phyloP scores from a whole-genome alignment of 805 yeast species.

The Wickerhamiella sergipiensis region DNA sequence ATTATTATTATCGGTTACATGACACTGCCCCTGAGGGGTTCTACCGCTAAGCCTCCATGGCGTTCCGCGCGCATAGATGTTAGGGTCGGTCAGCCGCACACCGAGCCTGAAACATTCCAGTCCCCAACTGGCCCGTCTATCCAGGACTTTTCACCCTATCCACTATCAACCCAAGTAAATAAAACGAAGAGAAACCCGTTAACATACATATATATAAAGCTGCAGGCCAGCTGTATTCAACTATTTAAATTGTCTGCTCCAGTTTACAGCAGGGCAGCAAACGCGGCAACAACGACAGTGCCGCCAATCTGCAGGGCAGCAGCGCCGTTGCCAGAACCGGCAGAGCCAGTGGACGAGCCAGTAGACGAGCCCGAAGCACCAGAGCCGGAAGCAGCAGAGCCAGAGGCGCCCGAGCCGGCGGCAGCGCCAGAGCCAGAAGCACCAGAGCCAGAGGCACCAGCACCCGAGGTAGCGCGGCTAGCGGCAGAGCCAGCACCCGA shows the following conservation, averaged over 20 bases:
- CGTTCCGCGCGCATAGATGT: not conserved
- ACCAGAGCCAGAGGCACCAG: conserved; percentile 3
- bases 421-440: not conserved
- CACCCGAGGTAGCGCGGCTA: too few species aligned
- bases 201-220: not conserved
- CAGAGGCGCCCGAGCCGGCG: not conserved
- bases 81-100: not conserved
- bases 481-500: not conserved
- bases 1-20: not conserved
- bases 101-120: not conserved
- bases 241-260: too few species aligned
- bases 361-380: not conserved
- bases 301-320: conserved; percentile 5
- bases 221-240: not conserved
- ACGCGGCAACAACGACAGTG: conserved; percentile 10
- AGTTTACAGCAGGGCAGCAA: conserved; percentile 11
- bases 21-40: too few species aligned
- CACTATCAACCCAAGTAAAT: too few species aligned
- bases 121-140: too few species aligned
- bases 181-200: not conserved
- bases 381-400: not conserved
- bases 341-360: not conserved
- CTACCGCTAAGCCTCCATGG: not conserved
- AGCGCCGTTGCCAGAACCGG: not conserved
- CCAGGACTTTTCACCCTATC: too few species aligned